Percentiles rank a stretch among this genome's conserved stretches.
Evolutionary conservation across 2,329 filamentous ascomycete species (phyloP).

Genomic region (Davidsoniella neocaledoniae): DNA sequence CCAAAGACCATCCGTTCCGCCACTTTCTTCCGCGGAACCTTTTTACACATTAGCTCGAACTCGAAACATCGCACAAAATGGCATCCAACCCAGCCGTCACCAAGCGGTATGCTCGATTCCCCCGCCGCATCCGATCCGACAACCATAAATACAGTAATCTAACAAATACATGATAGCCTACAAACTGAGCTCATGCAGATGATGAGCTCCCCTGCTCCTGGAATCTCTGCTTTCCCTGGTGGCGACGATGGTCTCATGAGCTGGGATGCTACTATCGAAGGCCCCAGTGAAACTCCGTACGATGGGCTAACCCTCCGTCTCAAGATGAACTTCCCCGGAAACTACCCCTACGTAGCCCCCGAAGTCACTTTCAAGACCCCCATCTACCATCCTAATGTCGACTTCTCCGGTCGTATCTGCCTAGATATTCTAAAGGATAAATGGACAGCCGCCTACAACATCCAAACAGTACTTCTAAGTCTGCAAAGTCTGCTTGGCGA

Average conservation of each 20-base stretch:
- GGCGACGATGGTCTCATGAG: conserved; percentile 76
- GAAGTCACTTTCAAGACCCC: conserved; percentile 95
- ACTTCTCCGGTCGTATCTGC: conserved; percentile 93
- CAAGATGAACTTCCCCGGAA: conserved; percentile 72
- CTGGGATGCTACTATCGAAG: conserved; percentile 88
- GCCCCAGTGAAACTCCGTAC: conserved; percentile 84
- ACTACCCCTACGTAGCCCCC: conserved; percentile 84
- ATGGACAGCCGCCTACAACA: conserved; percentile 96
- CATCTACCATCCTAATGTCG: conserved; percentile 97
- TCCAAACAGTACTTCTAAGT: conserved; percentile 81
- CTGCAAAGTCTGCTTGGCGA: conserved; percentile 90
- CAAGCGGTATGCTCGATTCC: conserved; percentile 42
- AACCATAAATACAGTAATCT: conserved; percentile 1
- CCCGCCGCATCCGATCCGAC: conserved; percentile 7
- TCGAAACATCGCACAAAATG: too few species aligned
- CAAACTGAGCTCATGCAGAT: conserved; percentile 97
- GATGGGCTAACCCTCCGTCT: conserved; percentile 80
- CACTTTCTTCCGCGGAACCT: too few species aligned
- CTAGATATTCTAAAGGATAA: conserved; percentile 98
- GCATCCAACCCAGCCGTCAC: conserved; percentile 30
- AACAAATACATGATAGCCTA: conserved; percentile 37
- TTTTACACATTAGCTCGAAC: too few species aligned
- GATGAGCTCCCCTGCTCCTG: conserved; percentile 87
- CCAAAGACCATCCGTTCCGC: too few species aligned
- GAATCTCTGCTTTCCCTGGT: conserved; percentile 86